phyloP scores from a whole-genome alignment of 1,284 basidiomycete species.

The Trichosporon sp. region DNA sequence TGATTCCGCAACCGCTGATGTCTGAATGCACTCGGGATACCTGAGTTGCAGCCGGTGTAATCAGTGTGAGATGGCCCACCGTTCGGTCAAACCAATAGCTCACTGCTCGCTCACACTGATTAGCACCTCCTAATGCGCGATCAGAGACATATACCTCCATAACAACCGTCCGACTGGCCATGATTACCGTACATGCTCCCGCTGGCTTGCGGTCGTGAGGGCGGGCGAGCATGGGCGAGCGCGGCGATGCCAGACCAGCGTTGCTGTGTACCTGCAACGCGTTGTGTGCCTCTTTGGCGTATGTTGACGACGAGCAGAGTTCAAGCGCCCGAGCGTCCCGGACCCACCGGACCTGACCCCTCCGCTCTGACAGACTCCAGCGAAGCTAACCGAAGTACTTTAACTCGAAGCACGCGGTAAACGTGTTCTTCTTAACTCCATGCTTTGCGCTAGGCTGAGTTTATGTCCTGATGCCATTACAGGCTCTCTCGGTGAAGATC shows the following conservation, averaged over 20 bases:
- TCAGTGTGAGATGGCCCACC: not conserved
- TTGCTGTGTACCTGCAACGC: not conserved
- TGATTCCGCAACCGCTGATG: too few species aligned
- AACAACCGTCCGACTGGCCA: too few species aligned
- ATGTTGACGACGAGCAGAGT: not conserved
- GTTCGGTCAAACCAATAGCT: too few species aligned
- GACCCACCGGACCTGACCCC: too few species aligned
- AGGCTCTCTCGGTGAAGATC: not conserved
- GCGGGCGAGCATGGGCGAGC: not conserved
- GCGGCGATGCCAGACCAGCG: not conserved
- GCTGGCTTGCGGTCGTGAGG: not conserved
- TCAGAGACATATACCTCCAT: not conserved
- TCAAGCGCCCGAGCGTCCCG: not conserved
- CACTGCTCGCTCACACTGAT: too few species aligned
- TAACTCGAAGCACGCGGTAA: not conserved
- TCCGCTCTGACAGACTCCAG: too few species aligned
- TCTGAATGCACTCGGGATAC: too few species aligned
- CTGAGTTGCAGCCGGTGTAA: too few species aligned
- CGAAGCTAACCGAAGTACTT: not conserved
- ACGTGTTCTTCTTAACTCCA: not conserved
- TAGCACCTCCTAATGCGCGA: not conserved
- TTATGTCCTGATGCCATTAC: not conserved
- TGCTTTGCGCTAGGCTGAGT: not conserved
- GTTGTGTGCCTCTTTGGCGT: too few species aligned
- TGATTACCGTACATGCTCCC: not conserved